These are phyloP conservation scores for Hordeum marinum DNA, from an alignment of 176 grass and related monocot species.

Conservation along the genomic window DNA sequence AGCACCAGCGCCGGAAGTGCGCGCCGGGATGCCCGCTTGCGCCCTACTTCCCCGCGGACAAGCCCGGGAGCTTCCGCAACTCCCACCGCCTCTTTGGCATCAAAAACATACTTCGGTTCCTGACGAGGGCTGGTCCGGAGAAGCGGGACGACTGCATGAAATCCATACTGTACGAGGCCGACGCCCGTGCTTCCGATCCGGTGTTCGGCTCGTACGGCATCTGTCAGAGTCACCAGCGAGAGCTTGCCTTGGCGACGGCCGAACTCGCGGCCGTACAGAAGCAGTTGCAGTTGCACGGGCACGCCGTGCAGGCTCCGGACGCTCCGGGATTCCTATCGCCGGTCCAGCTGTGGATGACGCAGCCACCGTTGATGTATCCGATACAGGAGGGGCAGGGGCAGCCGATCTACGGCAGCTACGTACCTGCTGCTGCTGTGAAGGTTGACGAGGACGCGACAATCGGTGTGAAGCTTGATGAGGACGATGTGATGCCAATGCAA, in stretches of 20 bases:
- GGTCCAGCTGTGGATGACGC: not conserved
- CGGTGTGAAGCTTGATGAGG: not conserved
- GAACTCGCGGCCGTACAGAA: not conserved
- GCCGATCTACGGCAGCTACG: not conserved
- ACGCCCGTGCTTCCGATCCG: not conserved
- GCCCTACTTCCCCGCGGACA: conserved; percentile 33
- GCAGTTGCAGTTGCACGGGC: not conserved
- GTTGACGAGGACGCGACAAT: not conserved
- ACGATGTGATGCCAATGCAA: not conserved
- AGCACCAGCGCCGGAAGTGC: conserved; percentile 41
- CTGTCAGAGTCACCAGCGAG: not conserved
- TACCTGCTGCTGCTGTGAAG: not conserved
- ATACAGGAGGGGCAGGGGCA: not conserved
- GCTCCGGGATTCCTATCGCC: not conserved
- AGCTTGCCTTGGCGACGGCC: not conserved
- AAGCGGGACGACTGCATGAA: conserved; percentile 15
- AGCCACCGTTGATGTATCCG: not conserved
- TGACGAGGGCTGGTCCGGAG: not conserved
- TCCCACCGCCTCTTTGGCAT: conserved; percentile 36
- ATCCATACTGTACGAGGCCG: conserved; percentile 26
- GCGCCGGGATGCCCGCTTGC: conserved; percentile 19
- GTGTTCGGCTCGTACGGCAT: conserved; percentile 14
- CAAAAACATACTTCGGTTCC: conserved; percentile 10
- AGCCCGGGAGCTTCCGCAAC: conserved; percentile 20
- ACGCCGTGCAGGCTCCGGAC: not conserved